phyloP scores from a whole-genome alignment of 441 rosid genomes.

The Pelargonium exstipulatum region DNA sequence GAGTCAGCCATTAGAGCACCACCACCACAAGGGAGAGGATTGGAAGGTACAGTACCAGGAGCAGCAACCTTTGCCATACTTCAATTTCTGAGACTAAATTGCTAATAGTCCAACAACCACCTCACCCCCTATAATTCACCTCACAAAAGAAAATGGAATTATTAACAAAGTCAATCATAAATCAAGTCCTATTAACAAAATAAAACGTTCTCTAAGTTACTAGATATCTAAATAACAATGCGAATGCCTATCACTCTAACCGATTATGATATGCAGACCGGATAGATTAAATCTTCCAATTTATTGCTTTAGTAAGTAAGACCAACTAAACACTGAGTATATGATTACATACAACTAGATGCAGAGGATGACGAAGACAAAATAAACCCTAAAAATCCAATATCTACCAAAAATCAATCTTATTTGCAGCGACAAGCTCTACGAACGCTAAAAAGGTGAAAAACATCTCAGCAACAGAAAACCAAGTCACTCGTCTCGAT shows the following conservation, averaged over 20 bases:
- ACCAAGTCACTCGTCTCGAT: not conserved
- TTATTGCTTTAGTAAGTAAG: not conserved
- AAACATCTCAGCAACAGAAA: not conserved
- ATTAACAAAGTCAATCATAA: not conserved
- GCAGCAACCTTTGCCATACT: slow-evolving; percentile 69
- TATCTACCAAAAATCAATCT: not conserved
- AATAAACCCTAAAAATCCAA: slow-evolving; percentile 1
- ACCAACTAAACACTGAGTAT: not conserved
- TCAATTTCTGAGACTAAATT: not conserved
- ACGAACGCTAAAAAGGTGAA: not conserved
- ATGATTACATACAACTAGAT: not conserved
- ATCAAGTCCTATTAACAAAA: not conserved
- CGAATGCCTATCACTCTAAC: not conserved
- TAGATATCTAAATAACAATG: too few species aligned
- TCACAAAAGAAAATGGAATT: not conserved
- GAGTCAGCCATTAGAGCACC: slow-evolving; percentile 35
- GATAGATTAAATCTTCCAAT: not conserved
- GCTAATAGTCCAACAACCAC: slow-evolving; percentile 20
- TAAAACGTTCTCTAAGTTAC: not conserved
- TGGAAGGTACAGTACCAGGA: slow-evolving; percentile 37
- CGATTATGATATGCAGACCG: not conserved
- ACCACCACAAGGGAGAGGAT: slow-evolving; percentile 44
- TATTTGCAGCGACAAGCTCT: not conserved
- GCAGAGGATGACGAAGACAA: not conserved
- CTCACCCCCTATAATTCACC: slow-evolving; percentile 14